Evolutionary conservation across 805 yeast genomes (phyloP), one percentile per base, ranked within the genome.

Genomic region (Brettanomyces custersianus): DNA sequence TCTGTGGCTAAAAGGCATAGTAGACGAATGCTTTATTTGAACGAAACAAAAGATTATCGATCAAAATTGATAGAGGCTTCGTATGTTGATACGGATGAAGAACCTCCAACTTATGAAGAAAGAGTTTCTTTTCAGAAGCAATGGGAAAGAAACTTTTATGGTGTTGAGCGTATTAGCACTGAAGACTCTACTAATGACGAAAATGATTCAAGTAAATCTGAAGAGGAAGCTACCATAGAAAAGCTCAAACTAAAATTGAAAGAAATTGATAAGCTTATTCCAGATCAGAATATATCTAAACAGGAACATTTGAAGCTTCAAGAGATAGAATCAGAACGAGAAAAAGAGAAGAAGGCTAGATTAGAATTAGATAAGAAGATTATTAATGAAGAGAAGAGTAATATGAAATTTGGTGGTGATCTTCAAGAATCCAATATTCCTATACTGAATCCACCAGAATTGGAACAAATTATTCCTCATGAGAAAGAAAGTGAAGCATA

Each of bases 41-140:
- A 54, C 26, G 54, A 52, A 28, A 51, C 57, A n/a, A 51, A 48
- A 35, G 55, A 54, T n/a, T 55, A 47, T 38, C 48, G 61, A 41
- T 43, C 48, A 35, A 45, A 49, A 36, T 34, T 57, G 31, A 54
- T 55, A n/a, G 45, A 42, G 31, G 48, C 52, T 12, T 51, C 57
- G 13, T 52, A 47, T 23, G 40, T 35, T 7, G 20, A 24, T 2
- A 39, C 43, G 4, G 32, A 29, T 5, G 12, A 15, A 13, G 33
- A 25, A 13, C 21, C 19, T 8, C 43, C 45, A 11, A 25, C 39
- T 4, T 54, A 51, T 36, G 44, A 45, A 3, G 49, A 54, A 34
- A 45, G 62, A 37, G 43, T 42, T 9, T 33, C 36, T 0, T 54
- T 29, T 29, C 48, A 48, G 27, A 29, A 29, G 12, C 22, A 36